These are phyloP conservation scores for Lavandula angustifolia DNA, from an alignment of 257 asterid genomes.

Conservation along the genomic window DNA sequence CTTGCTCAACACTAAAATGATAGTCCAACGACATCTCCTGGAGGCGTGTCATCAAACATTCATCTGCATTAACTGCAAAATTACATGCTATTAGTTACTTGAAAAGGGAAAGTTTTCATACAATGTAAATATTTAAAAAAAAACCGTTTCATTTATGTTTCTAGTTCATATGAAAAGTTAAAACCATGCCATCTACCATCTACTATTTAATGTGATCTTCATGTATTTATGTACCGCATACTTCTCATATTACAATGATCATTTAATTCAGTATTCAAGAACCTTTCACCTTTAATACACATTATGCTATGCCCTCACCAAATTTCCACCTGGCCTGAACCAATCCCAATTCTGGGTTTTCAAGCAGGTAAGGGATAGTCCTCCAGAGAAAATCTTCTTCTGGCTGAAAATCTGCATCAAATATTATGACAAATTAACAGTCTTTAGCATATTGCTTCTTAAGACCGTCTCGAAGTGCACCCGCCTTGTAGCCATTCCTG, in stretches of 20 bases:
- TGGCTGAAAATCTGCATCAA: slow-evolving; percentile 96
- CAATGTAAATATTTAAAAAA: neutral
- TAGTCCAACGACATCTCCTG: slow-evolving; percentile 75
- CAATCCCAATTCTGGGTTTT: slow-evolving; percentile 80
- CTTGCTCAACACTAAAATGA: slow-evolving; percentile 72
- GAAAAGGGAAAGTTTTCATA: slow-evolving; percentile 11
- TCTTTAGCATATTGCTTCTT: slow-evolving; percentile 70
- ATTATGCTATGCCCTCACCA: slow-evolving; percentile 48
- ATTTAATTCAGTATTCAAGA: neutral
- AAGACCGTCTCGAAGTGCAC: slow-evolving; percentile 89
- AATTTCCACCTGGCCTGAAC: slow-evolving; percentile 99
- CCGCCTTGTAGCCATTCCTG: slow-evolving; percentile 92
- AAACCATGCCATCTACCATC: slow-evolving; percentile 10
- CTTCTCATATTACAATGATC: neutral
- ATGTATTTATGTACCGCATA: neutral
- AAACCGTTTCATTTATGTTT: neutral
- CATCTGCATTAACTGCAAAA: slow-evolving; percentile 61
- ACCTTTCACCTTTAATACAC: neutral
- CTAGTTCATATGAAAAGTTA: neutral
- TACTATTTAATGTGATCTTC: slow-evolving; percentile 11
- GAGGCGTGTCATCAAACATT: slow-evolving; percentile 69
- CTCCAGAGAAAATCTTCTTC: slow-evolving; percentile 82
- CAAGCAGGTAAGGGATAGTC: slow-evolving; percentile 75
- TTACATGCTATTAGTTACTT: slow-evolving; percentile 6
- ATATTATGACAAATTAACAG: slow-evolving; percentile 83